Evolutionary conservation across 257 asterid genomes (phyloP).

Genomic region (Plectranthus barbatus): DNA sequence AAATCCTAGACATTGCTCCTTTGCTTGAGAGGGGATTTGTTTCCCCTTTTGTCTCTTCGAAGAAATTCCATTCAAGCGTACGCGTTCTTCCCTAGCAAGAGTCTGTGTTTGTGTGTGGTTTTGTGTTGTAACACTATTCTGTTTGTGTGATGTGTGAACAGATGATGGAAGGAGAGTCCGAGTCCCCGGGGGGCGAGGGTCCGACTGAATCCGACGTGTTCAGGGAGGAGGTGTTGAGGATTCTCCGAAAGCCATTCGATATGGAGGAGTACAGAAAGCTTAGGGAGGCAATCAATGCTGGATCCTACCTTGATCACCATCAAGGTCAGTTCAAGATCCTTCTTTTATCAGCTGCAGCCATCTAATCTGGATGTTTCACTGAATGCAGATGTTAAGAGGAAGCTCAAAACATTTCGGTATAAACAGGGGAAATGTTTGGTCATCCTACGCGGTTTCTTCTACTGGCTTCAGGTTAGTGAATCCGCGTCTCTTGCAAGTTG

Average conservation of each 20-base stretch:
- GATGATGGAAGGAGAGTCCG: constrained; percentile 10
- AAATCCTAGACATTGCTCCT: constrained; percentile 2
- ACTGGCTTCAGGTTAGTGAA: constrained; percentile 38
- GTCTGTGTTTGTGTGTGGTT: background rate
- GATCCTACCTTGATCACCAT: constrained; percentile 17
- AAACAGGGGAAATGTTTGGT: constrained; percentile 17
- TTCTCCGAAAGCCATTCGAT: constrained; percentile 26
- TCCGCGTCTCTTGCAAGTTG: background rate
- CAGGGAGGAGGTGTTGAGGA: constrained; percentile 17
- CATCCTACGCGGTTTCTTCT: constrained; percentile 48
- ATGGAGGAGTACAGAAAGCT: constrained; percentile 21
- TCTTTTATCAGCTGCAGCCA: background rate
- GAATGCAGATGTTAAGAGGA: constrained; percentile 26
- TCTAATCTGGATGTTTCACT: background rate
- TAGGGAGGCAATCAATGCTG: background rate
- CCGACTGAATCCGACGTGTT: constrained; percentile 5
- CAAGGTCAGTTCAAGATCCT: background rate
- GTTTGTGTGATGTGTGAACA: constrained; percentile 6
- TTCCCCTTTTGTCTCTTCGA: constrained; percentile 19
- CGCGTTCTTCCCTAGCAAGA: background rate
- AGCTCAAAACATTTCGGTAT: constrained; percentile 1
- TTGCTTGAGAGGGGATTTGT: background rate
- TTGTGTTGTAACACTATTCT: too few species aligned
- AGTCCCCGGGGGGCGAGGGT: background rate
- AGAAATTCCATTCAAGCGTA: constrained; percentile 11